Evolutionary conservation across 2,329 filamentous ascomycete species (phyloP).

Genomic region (Fusarium keratoplasticum): DNA sequence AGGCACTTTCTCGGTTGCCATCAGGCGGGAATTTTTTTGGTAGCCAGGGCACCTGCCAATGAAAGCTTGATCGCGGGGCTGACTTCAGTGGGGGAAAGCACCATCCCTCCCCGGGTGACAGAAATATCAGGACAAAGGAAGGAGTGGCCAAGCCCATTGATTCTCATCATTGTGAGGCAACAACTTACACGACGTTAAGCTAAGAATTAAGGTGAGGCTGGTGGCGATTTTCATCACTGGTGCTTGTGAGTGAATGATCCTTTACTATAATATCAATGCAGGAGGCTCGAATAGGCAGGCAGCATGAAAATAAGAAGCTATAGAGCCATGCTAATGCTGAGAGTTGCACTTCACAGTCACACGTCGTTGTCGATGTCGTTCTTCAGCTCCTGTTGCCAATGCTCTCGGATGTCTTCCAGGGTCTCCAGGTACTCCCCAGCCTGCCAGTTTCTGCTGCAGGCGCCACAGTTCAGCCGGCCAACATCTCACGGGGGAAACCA

Average conservation of each 20-base stretch:
- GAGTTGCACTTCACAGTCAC: background rate
- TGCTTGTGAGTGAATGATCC: background rate
- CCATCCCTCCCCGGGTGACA: background rate
- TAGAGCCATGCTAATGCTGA: background rate
- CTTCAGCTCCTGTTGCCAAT: background rate
- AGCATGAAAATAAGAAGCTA: background rate
- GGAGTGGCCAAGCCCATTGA: background rate
- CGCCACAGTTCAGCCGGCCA: slow-evolving; percentile 1
- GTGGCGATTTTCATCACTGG: background rate
- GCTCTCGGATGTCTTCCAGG: background rate
- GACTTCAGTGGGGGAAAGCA: slow-evolving; percentile 21
- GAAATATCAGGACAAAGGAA: background rate
- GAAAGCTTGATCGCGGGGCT: slow-evolving; percentile 24
- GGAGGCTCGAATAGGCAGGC: background rate
- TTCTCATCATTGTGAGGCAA: background rate
- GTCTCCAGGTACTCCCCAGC: background rate
- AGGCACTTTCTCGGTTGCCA: slow-evolving; percentile 26
- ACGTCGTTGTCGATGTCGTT: background rate
- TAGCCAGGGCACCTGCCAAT: slow-evolving; percentile 33
- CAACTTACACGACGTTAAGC: background rate
- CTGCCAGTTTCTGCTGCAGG: slow-evolving; percentile 2
- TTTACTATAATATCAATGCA: background rate
- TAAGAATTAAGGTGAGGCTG: slow-evolving; percentile 10
- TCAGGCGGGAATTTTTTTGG: slow-evolving; percentile 41
- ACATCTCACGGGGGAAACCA: background rate